phyloP scores from a whole-genome alignment of 2,329 filamentous ascomycete genomes.

The Penicillium sclerotigenum region DNA sequence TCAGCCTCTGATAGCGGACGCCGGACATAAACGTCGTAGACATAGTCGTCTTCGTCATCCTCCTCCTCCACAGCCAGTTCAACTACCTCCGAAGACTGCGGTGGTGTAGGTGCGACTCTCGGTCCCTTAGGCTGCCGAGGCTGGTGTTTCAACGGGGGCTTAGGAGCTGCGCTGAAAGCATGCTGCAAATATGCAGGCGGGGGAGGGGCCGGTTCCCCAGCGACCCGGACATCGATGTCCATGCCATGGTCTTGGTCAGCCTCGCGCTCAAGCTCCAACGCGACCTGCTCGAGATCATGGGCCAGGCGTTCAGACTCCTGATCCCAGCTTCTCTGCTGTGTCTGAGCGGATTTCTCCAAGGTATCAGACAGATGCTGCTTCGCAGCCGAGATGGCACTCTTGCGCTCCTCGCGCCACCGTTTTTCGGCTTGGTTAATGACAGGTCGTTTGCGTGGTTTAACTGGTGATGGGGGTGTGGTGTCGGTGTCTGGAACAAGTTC shows the following conservation, averaged over 20 bases:
- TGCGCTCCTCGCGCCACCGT: conserved; percentile 37
- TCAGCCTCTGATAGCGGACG: conserved; percentile 39
- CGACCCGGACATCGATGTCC: conserved; percentile 18
- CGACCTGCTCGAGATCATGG: conserved; percentile 42
- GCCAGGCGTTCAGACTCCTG: conserved; percentile 44
- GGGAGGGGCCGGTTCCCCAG: background rate
- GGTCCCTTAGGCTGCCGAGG: conserved; percentile 36
- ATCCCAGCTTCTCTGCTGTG: conserved; percentile 40
- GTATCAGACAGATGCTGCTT: conserved; percentile 34
- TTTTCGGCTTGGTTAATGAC: conserved; percentile 42
- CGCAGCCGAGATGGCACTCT: conserved; percentile 34
- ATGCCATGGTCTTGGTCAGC: conserved; percentile 14
- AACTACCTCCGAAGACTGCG: background rate
- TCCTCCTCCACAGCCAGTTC: conserved; percentile 31
- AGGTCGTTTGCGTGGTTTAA: conserved; percentile 36
- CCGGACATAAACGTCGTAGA: conserved; percentile 62
- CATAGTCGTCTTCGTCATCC: conserved; percentile 53
- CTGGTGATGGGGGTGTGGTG: background rate
- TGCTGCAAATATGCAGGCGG: background rate
- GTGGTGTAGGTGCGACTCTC: conserved; percentile 11
- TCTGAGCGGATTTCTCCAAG: conserved; percentile 36
- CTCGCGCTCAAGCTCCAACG: conserved; percentile 41
- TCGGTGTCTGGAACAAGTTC: conserved; percentile 10
- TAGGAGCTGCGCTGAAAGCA: conserved; percentile 17
- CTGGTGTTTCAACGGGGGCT: conserved; percentile 36